Evolutionary conservation across 208 protist genomes (phyloP), one percentile per base, ranked within the genome.

Genomic region (Acanthamoeba lenticulata): DNA sequence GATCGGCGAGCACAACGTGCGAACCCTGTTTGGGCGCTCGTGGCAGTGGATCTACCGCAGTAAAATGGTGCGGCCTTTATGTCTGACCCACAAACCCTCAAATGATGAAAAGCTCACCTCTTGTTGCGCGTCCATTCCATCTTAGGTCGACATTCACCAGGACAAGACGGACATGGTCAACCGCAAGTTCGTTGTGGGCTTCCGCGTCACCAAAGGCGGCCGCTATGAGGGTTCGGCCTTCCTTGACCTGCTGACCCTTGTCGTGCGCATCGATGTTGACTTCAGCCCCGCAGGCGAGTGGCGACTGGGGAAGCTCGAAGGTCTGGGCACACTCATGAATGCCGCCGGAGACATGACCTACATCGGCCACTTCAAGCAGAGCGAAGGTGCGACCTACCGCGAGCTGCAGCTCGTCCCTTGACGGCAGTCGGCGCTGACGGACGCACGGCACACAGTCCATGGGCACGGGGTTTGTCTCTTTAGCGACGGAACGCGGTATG

Each of bases 21-120:
- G 27, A 32, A 27, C 29, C 13, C 77, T 86, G 36, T 86, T 86
- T 36, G 47, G 47, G 4, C n/a, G 77, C 15, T 60, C 77, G 6
- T 86, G 77, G 77, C 24, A 38, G 77, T 86, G 77, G 77, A 55
- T 86, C 0, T 86, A 86, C 7, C 77, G 77, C 27, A 86, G 77
- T 29, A 86, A 86, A 29, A 86, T 86, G 77, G 77, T 86, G 67
- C 36, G 67, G 9, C 13, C 27, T 32, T 60, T 21, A 60, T 60
- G 52, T 11, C 52, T 60, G 52, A 60, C 52, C 15, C 11, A 27
- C 52, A 21, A 60, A 60, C 52, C 52, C 21, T 11, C 52, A 60
- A 60, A n/a, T n/a, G n/a, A n/a, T n/a, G n/a, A n/a, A n/a, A 60
- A 9, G 0, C 32, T 74, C 29, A 34, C 17, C 36, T 40, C 65